Evolutionary conservation across 169 alveolate species (phyloP), one percentile per base, ranked within the genome.

Genomic region (Babesia divergens): DNA sequence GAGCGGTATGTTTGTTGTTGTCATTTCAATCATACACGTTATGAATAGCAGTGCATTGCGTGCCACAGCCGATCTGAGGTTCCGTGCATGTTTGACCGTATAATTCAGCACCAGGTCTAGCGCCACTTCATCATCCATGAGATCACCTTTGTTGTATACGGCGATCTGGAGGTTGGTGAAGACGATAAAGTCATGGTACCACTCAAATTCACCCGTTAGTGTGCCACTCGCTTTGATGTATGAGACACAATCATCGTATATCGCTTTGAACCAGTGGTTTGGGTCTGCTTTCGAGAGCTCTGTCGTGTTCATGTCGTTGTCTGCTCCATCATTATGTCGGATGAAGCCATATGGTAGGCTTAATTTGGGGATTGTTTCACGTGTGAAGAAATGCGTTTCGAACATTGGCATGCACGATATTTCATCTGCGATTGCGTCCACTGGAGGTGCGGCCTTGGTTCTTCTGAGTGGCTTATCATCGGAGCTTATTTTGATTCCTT

Each of bases 141-240:
- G 22, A 3, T 44, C 55, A 8, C 34, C 20, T 49, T 65, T 50
- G 65, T 65, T 34, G 42, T 65, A 55, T 13, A 66, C 32, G n/a
- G 77, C 77, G 22, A 43, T 66, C 62, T 75, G 85, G 26, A 75
- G 71, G 72, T 75, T 75, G 28, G 85, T 75, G 37, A 75, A 65
- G 22, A 38, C 67, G 31, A 75, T 47, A 44, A 75, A 75, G 31
- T 75, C 85, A 22, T 75, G 69, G 34, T 64, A 51, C 85, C 85
- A 75, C 47, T 74, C 79, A 29, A 8, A 71, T 1, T 24, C 55
- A 0, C 43, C 54, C 1, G 34, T 26, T 8, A 20, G 11, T 18
- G 31, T 29, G 4, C 18, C 65, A 3, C 0, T n/a, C 1, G 13
- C 49, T 0, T 40, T 32, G 3, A 75, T 62, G 32, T 52, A 75